phyloP scores from a whole-genome alignment of 1,284 basidiomycete species.

The Ustilago lituana region DNA sequence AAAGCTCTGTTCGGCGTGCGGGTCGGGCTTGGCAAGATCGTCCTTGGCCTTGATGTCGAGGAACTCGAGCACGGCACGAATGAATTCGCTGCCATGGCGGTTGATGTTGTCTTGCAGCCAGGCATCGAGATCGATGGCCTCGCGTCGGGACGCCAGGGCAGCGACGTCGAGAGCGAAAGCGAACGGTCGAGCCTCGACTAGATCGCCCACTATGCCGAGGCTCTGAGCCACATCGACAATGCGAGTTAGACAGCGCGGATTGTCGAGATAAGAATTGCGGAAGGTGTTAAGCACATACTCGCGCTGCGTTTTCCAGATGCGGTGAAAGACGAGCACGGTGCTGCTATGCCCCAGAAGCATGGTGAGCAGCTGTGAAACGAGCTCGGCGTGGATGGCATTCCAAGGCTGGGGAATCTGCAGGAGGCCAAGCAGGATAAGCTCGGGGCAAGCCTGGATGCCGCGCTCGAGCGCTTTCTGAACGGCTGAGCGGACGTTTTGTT shows the following conservation, averaged over 20 bases:
- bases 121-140: slow-evolving; percentile 93
- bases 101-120: slow-evolving; percentile 91
- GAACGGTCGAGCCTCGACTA: slow-evolving; percentile 86
- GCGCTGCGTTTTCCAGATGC: slow-evolving; percentile 89
- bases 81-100: slow-evolving; percentile 81
- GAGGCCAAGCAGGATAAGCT: slow-evolving; percentile 91
- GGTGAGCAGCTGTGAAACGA: slow-evolving; percentile 83
- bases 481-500: slow-evolving; percentile 67
- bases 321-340: slow-evolving; percentile 94
- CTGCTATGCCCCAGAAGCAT: slow-evolving; percentile 94
- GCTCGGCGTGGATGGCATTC: slow-evolving; percentile 85
- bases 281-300: slow-evolving; percentile 85
- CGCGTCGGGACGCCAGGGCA: slow-evolving; percentile 87
- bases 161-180: slow-evolving; percentile 85
- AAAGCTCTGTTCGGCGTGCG: slow-evolving; percentile 63
- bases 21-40: slow-evolving; percentile 62
- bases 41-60: slow-evolving; percentile 64
- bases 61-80: slow-evolving; percentile 73
- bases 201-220: slow-evolving; percentile 86
- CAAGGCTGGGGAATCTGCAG: slow-evolving; percentile 86
- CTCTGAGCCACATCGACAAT: slow-evolving; percentile 96
- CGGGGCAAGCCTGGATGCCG: slow-evolving; percentile 78
- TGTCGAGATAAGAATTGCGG: slow-evolving; percentile 89
- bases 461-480: slow-evolving; percentile 64
- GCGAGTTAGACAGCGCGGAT: slow-evolving; percentile 89